Percentiles rank a stretch among this genome's conserved stretches.
Evolutionary conservation across 805 yeast species (phyloP).

Genomic region (Kluyveromyces nonfermentans): DNA sequence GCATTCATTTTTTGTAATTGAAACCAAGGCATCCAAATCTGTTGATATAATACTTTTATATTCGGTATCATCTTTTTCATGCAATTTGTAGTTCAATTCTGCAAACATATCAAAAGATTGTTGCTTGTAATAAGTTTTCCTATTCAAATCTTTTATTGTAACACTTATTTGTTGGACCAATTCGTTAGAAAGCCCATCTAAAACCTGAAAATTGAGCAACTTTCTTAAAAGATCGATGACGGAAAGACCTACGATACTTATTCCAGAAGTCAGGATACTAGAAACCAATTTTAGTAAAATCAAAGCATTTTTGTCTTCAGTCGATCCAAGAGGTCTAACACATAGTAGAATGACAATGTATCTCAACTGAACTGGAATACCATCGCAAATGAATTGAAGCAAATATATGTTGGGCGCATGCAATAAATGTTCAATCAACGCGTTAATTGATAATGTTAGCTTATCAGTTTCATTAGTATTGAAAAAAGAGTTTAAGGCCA

Average conservation of each 20-base stretch:
- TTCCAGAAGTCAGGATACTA: constrained; percentile 62
- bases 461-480: constrained; percentile 55
- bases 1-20: constrained; percentile 14
- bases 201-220: constrained; percentile 41
- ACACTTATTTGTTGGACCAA: constrained; percentile 39
- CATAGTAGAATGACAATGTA: constrained; percentile 51
- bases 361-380: constrained; percentile 74
- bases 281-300: constrained; percentile 38
- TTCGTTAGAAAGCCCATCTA: constrained; percentile 16
- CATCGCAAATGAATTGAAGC: constrained; percentile 56
- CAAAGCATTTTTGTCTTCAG: constrained; percentile 9
- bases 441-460: constrained; percentile 45
- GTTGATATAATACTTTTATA: constrained; percentile 14
- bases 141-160: constrained; percentile 61
- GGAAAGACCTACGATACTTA: constrained; percentile 80
- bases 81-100: constrained; percentile 44
- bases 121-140: constrained; percentile 76
- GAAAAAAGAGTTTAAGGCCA: constrained; percentile 49
- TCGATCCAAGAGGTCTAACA: constrained; percentile 27
- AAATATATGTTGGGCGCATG: constrained; percentile 32
- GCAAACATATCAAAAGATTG: constrained; percentile 76
- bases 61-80: constrained; percentile 23
- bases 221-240: constrained; percentile 68
- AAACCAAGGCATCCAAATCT: constrained; percentile 17
- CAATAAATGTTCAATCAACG: constrained; percentile 40